Conservation (phyloP, 805 yeast species). For the Pichia heedii region DNA sequence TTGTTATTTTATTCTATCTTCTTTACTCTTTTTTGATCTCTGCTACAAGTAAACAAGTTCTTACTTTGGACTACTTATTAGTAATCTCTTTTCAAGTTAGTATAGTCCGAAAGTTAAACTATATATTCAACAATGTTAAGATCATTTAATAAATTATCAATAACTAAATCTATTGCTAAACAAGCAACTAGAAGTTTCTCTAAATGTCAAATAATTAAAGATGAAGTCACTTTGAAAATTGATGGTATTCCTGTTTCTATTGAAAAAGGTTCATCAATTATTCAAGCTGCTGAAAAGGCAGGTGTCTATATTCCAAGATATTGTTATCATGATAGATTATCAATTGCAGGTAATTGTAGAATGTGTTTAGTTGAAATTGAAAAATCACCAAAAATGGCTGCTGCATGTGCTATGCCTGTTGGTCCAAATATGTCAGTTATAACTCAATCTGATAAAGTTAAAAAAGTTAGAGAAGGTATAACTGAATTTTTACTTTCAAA, state of each 20-base stretch:
- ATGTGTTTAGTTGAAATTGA: conserved; percentile 90
- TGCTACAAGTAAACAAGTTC: neutral
- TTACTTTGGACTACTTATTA: neutral
- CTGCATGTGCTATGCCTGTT: conserved; percentile 91
- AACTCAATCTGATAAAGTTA: conserved; percentile 69
- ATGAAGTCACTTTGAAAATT: conserved; percentile 32
- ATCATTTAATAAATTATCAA: conserved; percentile 9
- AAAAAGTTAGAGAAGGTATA: conserved; percentile 81
- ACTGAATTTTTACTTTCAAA: conserved; percentile 82
- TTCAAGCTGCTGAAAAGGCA: conserved; percentile 88
- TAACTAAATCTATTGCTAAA: conserved; percentile 6
- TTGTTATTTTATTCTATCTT: neutral
- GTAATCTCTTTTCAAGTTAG: too few relatives aligned
- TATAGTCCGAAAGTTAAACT: too few relatives aligned
- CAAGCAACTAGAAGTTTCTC: conserved; percentile 11
- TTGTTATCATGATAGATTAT: conserved; percentile 86
- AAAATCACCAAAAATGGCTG: conserved; percentile 81
- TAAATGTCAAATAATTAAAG: conserved; percentile 2
- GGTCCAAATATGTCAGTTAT: conserved; percentile 81
- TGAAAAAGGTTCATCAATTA: conserved; percentile 80
- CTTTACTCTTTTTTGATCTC: neutral
- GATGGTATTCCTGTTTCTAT: conserved; percentile 72
- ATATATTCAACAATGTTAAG: conserved; percentile 10
- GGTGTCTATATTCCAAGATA: conserved; percentile 83
- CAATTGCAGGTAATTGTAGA: conserved; percentile 88